Evolutionary conservation across 1,139 yeast species (phyloP), one percentile per base, ranked within the genome.

Genomic region (Eremothecium coryli): DNA sequence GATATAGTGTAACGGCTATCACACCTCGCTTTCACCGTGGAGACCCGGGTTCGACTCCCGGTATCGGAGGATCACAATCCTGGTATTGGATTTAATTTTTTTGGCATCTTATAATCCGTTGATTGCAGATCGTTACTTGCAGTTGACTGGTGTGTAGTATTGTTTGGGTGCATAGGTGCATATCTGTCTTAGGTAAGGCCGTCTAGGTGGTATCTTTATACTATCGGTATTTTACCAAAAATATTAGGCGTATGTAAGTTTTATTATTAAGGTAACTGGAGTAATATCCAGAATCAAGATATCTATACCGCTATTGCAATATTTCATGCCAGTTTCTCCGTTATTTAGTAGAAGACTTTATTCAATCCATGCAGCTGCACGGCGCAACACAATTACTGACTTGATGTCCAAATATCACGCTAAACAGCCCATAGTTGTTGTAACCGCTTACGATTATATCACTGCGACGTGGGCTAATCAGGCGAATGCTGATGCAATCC

Each of bases 361-460:
- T 20, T 43, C 47, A 4, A 28, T 38, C 8, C 46, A 43, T n/a
- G 34, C 42, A 16, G 26, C 29, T 20, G 17, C 22, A 8, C 40
- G 34, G 20, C 36, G 35, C 11, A 38, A 32, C 26, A 49, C 57
- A 1, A 44, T 54, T 14, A 40, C 37, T 6, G 55, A 48, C 28
- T 36, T 55, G 3, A 37, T 38, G 12, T 37, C 37, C 13, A 49
- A 50, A 28, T 46, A 50, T 24, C 12, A 18, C 8, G 29, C 36
- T 8, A 39, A 44, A 7, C 33, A 25, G 5, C 58, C 58, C 4
- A 73, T 88, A 16, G 62, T 88, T 1, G 74, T 81, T 59, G 64
- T 86, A 15, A 90, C 98, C 0, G 93, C 95, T 1, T 86, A 88
- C 56, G 98, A 90, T 53, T 81, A 67, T 51, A 74, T 88, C 20